Evolutionary conservation across 768 basidiomycete genomes (phyloP).

Genomic region (Auricularia cornea): DNA sequence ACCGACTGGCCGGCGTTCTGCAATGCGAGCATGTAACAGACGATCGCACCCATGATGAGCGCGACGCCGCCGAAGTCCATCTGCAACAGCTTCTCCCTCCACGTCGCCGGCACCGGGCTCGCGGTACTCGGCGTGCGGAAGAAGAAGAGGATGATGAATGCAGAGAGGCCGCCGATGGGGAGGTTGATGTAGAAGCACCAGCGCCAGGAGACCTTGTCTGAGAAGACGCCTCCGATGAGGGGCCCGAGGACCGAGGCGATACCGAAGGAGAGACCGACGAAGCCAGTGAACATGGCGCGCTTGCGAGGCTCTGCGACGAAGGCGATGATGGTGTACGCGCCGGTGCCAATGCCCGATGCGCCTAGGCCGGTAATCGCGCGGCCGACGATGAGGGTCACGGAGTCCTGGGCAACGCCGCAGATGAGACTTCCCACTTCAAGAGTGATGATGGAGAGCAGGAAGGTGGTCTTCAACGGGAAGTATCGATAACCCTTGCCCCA

Average conservation of each 20-base stretch:
- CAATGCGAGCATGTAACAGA: not conserved
- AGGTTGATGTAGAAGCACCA: constrained; percentile 40
- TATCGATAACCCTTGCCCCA: not conserved
- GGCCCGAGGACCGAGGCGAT: constrained; percentile 40
- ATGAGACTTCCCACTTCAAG: constrained; percentile 14
- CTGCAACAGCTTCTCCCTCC: constrained; percentile 21
- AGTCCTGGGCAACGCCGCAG: constrained; percentile 22
- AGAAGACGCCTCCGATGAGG: constrained; percentile 37
- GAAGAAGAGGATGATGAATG: constrained; percentile 19
- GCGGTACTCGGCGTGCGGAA: constrained; percentile 24
- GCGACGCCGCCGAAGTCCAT: constrained; percentile 26
- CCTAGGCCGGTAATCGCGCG: constrained; percentile 45
- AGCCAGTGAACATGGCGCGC: constrained; percentile 28
- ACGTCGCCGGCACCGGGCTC: constrained; percentile 18
- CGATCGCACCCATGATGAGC: constrained; percentile 14
- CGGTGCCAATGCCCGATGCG: constrained; percentile 29
- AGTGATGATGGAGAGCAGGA: constrained; percentile 10
- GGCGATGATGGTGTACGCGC: constrained; percentile 27
- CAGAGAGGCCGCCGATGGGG: constrained; percentile 19
- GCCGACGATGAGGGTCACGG: constrained; percentile 17
- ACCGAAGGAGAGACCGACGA: constrained; percentile 30
- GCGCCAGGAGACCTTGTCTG: constrained; percentile 35
- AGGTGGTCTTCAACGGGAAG: constrained; percentile 47
- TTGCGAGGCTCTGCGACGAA: constrained; percentile 30
- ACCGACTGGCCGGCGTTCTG: not conserved